phyloP scores from a whole-genome alignment of 1,284 basidiomycete species.

The Papiliotrema laurentii region DNA sequence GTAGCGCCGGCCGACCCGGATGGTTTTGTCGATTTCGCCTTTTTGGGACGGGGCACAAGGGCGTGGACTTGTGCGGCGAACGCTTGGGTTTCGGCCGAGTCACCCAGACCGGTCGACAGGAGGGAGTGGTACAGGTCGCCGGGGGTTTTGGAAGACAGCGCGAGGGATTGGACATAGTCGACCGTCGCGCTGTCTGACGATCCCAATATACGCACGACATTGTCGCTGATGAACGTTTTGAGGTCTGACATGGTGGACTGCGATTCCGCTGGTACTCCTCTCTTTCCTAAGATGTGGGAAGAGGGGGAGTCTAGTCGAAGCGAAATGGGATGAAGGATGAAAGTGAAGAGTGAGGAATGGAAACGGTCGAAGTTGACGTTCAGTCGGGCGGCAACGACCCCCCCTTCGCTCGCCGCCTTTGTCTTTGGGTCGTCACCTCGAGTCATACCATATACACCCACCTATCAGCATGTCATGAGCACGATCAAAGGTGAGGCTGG shows the following conservation, averaged over 20 bases:
- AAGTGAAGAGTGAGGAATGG: too few species aligned
- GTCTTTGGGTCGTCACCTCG: too few species aligned
- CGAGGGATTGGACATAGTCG: constrained; percentile 79
- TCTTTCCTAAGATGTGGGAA: too few species aligned
- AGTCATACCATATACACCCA: too few species aligned
- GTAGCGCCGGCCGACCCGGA: too few species aligned
- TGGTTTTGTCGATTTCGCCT: constrained; percentile 57
- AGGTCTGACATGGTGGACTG: constrained; percentile 30
- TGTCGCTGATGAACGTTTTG: constrained; percentile 77
- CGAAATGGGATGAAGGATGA: too few species aligned
- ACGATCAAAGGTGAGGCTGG: not conserved
- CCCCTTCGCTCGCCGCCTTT: too few species aligned
- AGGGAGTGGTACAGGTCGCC: constrained; percentile 72
- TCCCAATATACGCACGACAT: constrained; percentile 75
- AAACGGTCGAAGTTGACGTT: too few species aligned
- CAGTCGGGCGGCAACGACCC: too few species aligned
- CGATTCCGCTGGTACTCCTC: too few species aligned
- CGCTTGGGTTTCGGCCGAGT: constrained; percentile 68
- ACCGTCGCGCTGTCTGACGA: constrained; percentile 75
- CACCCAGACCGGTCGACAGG: constrained; percentile 70
- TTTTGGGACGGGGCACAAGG: constrained; percentile 67
- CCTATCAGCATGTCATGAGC: too few species aligned
- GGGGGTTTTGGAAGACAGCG: constrained; percentile 73
- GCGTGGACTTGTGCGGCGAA: constrained; percentile 75
- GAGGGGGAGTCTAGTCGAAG: too few species aligned